Base-by-base conservation (phyloP, 192 early-diverging fungal genomes). In the Rhizophagus sp. region DNA sequence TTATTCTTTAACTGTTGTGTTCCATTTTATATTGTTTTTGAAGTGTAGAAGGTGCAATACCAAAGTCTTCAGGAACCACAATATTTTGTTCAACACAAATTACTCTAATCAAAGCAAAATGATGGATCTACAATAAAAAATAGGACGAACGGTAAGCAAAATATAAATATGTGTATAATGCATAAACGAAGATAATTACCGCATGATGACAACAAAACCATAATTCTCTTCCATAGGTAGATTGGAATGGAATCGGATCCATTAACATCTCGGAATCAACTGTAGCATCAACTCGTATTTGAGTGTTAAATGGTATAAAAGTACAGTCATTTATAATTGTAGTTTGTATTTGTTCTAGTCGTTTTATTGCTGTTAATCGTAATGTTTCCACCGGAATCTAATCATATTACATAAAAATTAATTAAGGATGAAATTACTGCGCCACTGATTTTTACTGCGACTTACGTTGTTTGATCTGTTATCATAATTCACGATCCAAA, bases 171-270 rank as follows among this genome's bases (percentile, higher is more conserved):
- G 15, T 25, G 24, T 41, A 30, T 30, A 34, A 24, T 22, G 10
- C 24, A 10, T 39, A 24, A 66, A 3, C 11, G 39, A 12, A 49
- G 27, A 27, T n/a, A 57, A 30, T 87, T 88, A 90, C 89, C 15
- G 89, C 88, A 80, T 90, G 89, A 39, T 86, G 80, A 83, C 85
- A 88, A 62, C 89, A 89, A 79, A 87, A 90, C 85, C 88, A 90
- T 27, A 90, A 83, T 75, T 90, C 89, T 49, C 89, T 80, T 1
- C 88, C 88, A 76, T 87, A 87, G 1, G 88, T 87, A 4, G 89
- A 83, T 39, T 80, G 78, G 27, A 84, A 82, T 13, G 41, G 52
- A 52, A 83, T 68, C 9, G 81, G 76, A 13, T 73, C 63, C 30
- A 41, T 62, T 68, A 49, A 49, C 27, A 62, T 27, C 6, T 79